Conservation (phyloP, 306 rosid species). For the Quercus wislizeni region DNA sequence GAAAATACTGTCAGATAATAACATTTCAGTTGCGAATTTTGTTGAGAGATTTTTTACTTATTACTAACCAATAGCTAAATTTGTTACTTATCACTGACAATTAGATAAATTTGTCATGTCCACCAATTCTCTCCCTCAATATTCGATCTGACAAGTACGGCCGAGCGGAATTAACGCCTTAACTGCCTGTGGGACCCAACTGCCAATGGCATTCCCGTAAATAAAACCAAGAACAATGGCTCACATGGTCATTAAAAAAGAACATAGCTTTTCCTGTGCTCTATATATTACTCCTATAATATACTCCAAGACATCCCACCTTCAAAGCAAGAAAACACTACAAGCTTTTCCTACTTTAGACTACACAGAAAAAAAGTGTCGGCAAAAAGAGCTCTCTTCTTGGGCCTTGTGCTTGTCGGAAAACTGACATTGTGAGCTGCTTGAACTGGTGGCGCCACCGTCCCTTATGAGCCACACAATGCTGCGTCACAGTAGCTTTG, state of each 20-base stretch:
- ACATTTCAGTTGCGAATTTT: too few species aligned
- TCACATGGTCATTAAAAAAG: neutral
- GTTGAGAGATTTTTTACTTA: too few species aligned
- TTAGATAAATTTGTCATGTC: too few species aligned
- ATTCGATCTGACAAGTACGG: conserved; percentile 17
- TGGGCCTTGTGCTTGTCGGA: neutral
- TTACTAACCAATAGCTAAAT: too few species aligned
- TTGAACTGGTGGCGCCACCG: conserved; percentile 8
- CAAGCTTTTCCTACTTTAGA: too few species aligned
- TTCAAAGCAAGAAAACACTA: neutral
- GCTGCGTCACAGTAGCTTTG: conserved; percentile 33
- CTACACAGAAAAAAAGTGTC: conserved; percentile 27
- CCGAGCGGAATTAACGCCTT: conserved; percentile 55
- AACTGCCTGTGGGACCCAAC: conserved; percentile 50
- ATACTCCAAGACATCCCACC: neutral
- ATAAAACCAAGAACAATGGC: conserved; percentile 15
- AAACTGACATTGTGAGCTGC: conserved; percentile 21
- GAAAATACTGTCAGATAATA: accelerated
- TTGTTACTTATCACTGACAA: too few species aligned
- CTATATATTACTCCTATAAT: neutral
- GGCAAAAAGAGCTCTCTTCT: conserved; percentile 31
- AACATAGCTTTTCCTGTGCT: neutral
- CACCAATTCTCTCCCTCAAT: neutral
- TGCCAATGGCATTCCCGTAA: conserved; percentile 33
- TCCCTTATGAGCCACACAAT: conserved; percentile 25